A percentile compares a stretch with the other conserved stretches of the same genome.
Conservation (phyloP, 352 stramenopile species). For the Saprolegnia parasitica region DNA sequence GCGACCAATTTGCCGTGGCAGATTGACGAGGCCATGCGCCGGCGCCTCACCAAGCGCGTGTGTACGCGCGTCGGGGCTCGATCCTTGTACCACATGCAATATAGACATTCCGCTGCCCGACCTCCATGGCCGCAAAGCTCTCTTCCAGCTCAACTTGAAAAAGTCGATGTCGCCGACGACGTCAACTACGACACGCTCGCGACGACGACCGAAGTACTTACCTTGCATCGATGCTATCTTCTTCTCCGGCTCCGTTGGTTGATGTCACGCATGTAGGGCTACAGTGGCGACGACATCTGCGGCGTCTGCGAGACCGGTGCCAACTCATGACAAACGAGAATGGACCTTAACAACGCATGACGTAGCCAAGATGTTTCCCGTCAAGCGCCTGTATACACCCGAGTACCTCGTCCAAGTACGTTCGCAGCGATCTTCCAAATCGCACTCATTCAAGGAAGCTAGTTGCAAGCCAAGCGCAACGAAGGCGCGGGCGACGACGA, state of each 20-base stretch:
- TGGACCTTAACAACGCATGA: not conserved
- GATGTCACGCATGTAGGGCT: slow-evolving; percentile 27
- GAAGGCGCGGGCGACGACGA: slow-evolving; percentile 51
- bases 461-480: slow-evolving; percentile 28
- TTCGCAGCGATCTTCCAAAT: no score
- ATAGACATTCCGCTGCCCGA: slow-evolving; percentile 42
- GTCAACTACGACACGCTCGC: slow-evolving; percentile 71
- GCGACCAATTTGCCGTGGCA: slow-evolving; percentile 92
- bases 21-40: slow-evolving; percentile 85
- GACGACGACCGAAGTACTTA: slow-evolving; percentile 56
- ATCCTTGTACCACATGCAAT: slow-evolving; percentile 22
- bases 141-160: slow-evolving; percentile 75
- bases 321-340: not conserved
- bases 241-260: not conserved
- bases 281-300: slow-evolving; percentile 47
- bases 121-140: slow-evolving; percentile 46
- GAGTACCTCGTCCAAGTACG: slow-evolving; percentile 45
- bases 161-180: slow-evolving; percentile 75
- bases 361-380: slow-evolving; percentile 46
- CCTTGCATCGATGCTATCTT: no score
- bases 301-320: slow-evolving; percentile 39
- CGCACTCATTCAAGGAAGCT: no score
- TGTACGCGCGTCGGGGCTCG: slow-evolving; percentile 31
- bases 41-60: slow-evolving; percentile 91
- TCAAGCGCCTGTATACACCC: slow-evolving; percentile 43